Conservation (phyloP, 192 early-diverging fungal species). For the Diversispora eburnea region DNA sequence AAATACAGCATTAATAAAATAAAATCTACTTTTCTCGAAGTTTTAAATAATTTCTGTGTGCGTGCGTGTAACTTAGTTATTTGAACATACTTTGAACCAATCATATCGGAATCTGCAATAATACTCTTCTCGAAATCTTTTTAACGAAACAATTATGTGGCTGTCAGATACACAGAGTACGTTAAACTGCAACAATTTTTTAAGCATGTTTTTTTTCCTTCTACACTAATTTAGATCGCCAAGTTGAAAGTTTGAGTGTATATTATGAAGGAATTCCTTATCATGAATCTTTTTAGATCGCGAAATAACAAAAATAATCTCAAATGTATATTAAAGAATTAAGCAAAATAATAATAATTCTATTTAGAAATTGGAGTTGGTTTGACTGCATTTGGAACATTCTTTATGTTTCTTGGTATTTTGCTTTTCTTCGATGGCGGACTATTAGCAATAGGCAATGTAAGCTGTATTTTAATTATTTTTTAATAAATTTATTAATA, state of each 20-base stretch:
- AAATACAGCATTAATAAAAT: too few relatives aligned
- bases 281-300: too few relatives aligned
- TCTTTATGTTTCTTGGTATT: conserved; percentile 92
- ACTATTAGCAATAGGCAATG: conserved; percentile 93
- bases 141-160: conserved; percentile 51
- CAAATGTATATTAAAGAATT: too few relatives aligned
- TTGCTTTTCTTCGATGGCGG: conserved; percentile 94
- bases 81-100: too few relatives aligned
- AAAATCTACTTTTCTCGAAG: too few relatives aligned
- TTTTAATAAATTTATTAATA: not conserved
- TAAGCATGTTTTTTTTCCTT: not conserved
- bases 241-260: too few relatives aligned
- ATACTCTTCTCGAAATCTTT: not conserved
- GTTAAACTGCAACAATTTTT: conserved; percentile 24
- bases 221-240: not conserved
- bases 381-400: conserved; percentile 85
- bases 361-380: conserved; percentile 85
- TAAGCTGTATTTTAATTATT: conserved; percentile 40
- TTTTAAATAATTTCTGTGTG: too few relatives aligned
- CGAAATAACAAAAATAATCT: too few relatives aligned
- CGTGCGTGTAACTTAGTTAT: too few relatives aligned
- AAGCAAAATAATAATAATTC: too few relatives aligned
- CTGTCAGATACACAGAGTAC: conserved; percentile 70
- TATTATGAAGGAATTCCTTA: too few relatives aligned
- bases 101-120: too few relatives aligned